Conservation (phyloP, 148 eudicot genomes). For the Arbutus unedo region DNA sequence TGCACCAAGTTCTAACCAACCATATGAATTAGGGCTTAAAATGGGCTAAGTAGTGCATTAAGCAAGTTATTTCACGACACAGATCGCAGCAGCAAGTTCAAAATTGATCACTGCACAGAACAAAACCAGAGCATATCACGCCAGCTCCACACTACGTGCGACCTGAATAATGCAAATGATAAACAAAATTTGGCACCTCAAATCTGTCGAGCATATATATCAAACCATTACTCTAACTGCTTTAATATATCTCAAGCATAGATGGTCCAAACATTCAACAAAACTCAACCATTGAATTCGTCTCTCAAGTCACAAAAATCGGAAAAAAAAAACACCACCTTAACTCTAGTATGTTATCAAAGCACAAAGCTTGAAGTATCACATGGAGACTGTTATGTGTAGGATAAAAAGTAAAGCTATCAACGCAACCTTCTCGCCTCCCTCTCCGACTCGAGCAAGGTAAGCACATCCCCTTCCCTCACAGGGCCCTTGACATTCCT, state of each 20-base stretch:
- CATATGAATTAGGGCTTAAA: too few relatives aligned
- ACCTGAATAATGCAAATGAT: not conserved
- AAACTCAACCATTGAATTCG: not conserved
- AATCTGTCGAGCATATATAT: too few relatives aligned
- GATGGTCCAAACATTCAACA: not conserved
- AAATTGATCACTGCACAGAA: too few relatives aligned
- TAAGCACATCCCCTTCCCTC: slow-evolving; percentile 30
- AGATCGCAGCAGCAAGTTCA: too few relatives aligned
- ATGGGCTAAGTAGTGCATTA: too few relatives aligned
- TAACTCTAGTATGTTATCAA: not conserved
- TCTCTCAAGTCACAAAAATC: too few relatives aligned
- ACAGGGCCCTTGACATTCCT: slow-evolving; percentile 39
- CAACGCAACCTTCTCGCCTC: slow-evolving; percentile 38
- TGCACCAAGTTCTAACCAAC: too few relatives aligned
- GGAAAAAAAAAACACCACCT: not conserved
- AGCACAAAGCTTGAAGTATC: not conserved
- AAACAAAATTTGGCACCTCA: not conserved
- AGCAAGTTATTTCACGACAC: too few relatives aligned
- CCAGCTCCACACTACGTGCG: not conserved
- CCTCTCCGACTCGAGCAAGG: slow-evolving; percentile 38
- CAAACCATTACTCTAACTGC: not conserved
- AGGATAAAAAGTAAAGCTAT: not conserved
- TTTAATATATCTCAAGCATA: not conserved
- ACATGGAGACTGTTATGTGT: too few relatives aligned
- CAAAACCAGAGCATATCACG: too few relatives aligned